phyloP scores from a whole-genome alignment of 2,329 filamentous ascomycete species.

The Scopulariopsis brevicaulis region DNA sequence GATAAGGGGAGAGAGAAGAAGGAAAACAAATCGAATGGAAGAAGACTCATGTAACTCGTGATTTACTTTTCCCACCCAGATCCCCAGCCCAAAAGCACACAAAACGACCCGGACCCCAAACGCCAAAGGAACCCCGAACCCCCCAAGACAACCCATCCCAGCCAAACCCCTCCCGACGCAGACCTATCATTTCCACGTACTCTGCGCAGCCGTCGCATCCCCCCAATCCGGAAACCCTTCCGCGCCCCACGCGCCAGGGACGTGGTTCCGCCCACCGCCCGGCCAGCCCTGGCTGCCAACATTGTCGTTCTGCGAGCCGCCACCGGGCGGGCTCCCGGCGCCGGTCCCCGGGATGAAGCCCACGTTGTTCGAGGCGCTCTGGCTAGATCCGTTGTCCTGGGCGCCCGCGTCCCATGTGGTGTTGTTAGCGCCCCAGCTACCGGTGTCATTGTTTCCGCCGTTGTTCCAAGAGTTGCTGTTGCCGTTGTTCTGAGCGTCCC shows the following conservation, averaged over 20 bases:
- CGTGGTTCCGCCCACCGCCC: not conserved
- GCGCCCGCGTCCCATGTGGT: not conserved
- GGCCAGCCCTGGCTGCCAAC: not conserved
- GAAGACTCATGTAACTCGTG: no score
- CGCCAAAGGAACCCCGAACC: not conserved
- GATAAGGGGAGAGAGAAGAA: no score
- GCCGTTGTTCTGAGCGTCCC: not conserved
- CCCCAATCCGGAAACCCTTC: not conserved
- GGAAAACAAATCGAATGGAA: no score
- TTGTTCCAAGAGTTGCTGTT: not conserved
- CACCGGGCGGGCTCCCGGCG: not conserved
- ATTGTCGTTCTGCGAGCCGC: not conserved
- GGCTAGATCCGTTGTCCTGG: not conserved
- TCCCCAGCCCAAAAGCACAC: no score
- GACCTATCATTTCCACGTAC: not conserved
- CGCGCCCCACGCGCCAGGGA: not conserved
- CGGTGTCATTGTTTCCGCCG: constrained; percentile 3
- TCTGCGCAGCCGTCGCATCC: constrained; percentile 1
- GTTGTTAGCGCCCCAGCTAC: not conserved
- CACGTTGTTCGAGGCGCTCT: not conserved
- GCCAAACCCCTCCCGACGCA: no score
- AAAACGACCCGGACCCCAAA: no score
- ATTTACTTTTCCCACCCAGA: no score
- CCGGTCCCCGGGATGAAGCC: not conserved
- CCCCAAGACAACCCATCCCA: not conserved